Conservation (phyloP, 192 early-diverging fungal genomes). For the Backusella luteola region DNA sequence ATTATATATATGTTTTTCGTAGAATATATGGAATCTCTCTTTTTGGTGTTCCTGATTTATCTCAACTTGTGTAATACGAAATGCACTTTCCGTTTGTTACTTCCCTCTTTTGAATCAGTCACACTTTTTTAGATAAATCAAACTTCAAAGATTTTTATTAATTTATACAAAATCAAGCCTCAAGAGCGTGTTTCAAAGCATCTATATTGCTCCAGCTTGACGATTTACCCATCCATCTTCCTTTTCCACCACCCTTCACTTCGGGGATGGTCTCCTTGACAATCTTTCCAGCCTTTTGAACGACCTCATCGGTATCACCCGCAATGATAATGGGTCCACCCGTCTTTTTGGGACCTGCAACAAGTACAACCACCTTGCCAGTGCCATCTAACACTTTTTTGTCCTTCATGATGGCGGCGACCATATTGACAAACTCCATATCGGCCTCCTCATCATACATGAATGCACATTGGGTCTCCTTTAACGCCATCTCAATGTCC, state of each 20-base stretch:
- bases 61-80: no score
- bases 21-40: no score
- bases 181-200: constrained; percentile 9
- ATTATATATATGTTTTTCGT: no score
- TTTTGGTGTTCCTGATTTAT: no score
- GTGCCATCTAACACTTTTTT: constrained; percentile 21
- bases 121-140: no score
- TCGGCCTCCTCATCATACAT: constrained; percentile 49
- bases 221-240: constrained; percentile 51
- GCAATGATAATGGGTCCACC: constrained; percentile 46
- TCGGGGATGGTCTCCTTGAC: constrained; percentile 26
- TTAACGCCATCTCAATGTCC: constrained; percentile 30
- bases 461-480: constrained; percentile 9
- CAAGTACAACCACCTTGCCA: constrained; percentile 34
- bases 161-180: not conserved
- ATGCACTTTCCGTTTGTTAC: no score
- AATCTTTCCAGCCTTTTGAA: constrained; percentile 35
- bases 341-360: constrained; percentile 38
- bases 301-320: constrained; percentile 32
- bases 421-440: constrained; percentile 39
- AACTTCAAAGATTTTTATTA: not conserved
- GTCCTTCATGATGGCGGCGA: constrained; percentile 37
- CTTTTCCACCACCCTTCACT: constrained; percentile 51
- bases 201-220: constrained; percentile 45
- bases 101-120: no score